Evolutionary conservation across 2,329 filamentous ascomycete species (phyloP).

Genomic region (Tolypocladium album): DNA sequence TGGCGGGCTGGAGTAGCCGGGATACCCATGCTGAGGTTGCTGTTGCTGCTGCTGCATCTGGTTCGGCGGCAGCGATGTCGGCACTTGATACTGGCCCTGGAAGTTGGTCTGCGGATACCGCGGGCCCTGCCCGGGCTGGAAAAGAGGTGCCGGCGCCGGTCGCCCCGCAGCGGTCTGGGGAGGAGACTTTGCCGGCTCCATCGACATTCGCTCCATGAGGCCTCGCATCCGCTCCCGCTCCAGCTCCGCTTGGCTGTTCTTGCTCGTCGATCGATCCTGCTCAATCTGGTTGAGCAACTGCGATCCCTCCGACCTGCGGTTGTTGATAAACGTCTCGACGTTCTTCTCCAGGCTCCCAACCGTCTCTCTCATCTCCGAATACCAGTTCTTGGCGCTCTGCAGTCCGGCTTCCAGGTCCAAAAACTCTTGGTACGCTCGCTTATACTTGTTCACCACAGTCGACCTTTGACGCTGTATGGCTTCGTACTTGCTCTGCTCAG

Average conservation of each 20-base stretch:
- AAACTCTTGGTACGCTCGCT: conserved; percentile 85
- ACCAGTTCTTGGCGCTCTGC: conserved; percentile 83
- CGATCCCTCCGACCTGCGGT: conserved; percentile 80
- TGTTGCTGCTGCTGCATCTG: conserved; percentile 29
- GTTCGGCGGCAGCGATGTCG: conserved; percentile 43
- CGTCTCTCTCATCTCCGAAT: conserved; percentile 90
- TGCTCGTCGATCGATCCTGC: conserved; percentile 56
- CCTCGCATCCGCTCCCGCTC: conserved; percentile 81
- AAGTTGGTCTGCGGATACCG: conserved; percentile 45
- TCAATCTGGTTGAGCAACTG: conserved; percentile 85
- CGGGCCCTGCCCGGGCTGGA: conserved; percentile 34
- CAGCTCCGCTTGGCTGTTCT: conserved; percentile 56
- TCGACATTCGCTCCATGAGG: conserved; percentile 91
- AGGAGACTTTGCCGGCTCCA: conserved; percentile 49
- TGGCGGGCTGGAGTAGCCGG: conserved; percentile 28
- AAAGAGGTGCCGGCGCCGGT: conserved; percentile 30
- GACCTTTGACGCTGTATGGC: conserved; percentile 72
- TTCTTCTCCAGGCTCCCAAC: conserved; percentile 90
- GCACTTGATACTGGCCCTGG: conserved; percentile 47
- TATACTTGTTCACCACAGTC: conserved; percentile 75
- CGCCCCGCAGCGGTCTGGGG: conserved; percentile 13
- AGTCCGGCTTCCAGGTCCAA: conserved; percentile 80
- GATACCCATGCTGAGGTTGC: conserved; percentile 31
- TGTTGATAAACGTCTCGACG: conserved; percentile 93
- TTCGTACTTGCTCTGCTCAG: conserved; percentile 95